Conservation (phyloP, 1,284 basidiomycete species). For the Cutaneotrichosporon sp. region DNA sequence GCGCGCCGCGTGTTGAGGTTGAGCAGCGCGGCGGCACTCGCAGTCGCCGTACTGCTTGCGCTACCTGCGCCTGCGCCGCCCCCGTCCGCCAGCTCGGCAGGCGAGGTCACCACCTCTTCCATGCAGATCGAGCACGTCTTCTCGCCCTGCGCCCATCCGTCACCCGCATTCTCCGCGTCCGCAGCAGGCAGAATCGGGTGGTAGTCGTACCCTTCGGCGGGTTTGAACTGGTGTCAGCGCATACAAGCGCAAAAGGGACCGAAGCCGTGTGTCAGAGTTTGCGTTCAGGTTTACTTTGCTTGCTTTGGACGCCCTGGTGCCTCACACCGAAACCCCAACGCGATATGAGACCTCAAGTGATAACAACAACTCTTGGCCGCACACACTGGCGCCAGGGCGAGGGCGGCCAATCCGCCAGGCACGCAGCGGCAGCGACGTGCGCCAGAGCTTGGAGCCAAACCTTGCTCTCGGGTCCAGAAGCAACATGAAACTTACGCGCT, state of each 20-base stretch:
- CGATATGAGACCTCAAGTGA: no score
- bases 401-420: no score
- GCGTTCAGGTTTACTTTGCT: no score
- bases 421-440: no score
- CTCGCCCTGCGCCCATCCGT: background rate
- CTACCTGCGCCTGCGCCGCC: constrained; percentile 29
- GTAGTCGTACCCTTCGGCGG: constrained; percentile 69
- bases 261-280: no score
- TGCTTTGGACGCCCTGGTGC: constrained; percentile 1
- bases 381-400: no score
- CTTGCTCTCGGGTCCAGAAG: no score
- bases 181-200: constrained; percentile 68
- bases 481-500: background rate
- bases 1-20: constrained; percentile 54
- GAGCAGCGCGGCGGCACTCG: constrained; percentile 27
- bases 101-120: constrained; percentile 66
- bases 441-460: no score
- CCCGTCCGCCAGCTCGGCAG: constrained; percentile 37
- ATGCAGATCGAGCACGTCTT: constrained; percentile 87
- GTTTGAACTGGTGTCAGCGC: constrained; percentile 49
- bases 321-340: background rate
- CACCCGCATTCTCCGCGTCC: constrained; percentile 61
- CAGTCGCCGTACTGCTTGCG: no score
- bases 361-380: no score
- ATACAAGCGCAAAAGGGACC: no score